Conservation (phyloP, 345 rosid genomes). For the Gossypium raimondii region DNA sequence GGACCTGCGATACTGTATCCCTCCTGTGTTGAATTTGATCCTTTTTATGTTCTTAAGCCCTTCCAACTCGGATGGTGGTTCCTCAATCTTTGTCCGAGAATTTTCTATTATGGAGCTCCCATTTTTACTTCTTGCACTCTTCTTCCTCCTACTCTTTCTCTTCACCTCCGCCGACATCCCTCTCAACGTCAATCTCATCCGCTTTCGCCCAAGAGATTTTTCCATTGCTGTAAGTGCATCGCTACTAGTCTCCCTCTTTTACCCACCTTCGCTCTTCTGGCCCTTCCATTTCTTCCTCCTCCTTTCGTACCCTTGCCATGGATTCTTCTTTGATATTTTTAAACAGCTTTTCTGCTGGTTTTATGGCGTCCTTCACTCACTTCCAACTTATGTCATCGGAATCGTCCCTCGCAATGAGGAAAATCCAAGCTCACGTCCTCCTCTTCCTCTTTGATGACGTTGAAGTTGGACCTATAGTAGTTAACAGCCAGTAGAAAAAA, state of each 20-base stretch:
- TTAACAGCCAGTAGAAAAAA: too few species aligned
- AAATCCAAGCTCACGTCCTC: too few species aligned
- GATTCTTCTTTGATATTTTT: too few species aligned
- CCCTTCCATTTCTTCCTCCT: not conserved
- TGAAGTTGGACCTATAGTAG: too few species aligned
- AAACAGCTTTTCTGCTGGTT: slow-evolving; percentile 3
- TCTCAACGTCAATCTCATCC: not conserved
- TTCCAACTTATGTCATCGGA: not conserved
- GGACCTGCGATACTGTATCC: too few species aligned
- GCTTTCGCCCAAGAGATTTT: not conserved
- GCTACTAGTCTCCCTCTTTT: not conserved
- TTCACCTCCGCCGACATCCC: not conserved
- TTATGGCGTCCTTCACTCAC: not conserved
- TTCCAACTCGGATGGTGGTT: too few species aligned
- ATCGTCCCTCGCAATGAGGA: not conserved
- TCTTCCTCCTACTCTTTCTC: not conserved
- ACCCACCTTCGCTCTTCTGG: not conserved
- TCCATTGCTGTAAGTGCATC: not conserved
- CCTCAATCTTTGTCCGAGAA: not conserved
- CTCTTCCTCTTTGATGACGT: too few species aligned
- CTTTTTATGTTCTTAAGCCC: too few species aligned
- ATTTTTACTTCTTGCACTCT: not conserved
- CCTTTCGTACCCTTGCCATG: not conserved
- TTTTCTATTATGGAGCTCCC: not conserved
- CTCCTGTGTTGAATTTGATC: too few species aligned